Evolutionary conservation across 2,329 filamentous ascomycete genomes (phyloP).

Genomic region (Pestalotiopsis sp.): DNA sequence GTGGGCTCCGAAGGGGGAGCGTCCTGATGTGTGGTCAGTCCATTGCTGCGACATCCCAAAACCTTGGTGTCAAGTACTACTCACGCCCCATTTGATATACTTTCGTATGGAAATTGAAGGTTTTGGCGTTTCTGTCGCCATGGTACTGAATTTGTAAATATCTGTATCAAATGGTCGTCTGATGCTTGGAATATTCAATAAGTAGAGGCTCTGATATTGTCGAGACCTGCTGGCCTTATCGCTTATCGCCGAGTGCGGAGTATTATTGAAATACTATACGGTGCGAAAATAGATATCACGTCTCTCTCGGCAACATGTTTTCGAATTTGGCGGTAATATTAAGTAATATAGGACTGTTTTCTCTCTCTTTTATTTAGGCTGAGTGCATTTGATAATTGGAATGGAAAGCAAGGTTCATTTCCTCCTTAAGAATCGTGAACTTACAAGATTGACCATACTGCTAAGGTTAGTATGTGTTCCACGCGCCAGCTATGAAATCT

Average conservation of each 20-base stretch:
- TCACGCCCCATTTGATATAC: slow-evolving; percentile 56
- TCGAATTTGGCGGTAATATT: background rate
- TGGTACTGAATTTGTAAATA: background rate
- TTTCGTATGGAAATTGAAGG: slow-evolving; percentile 55
- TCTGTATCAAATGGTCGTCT: background rate
- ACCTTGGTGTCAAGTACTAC: background rate
- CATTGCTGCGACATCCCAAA: background rate
- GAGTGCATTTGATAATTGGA: no score
- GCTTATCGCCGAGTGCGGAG: background rate
- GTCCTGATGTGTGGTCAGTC: slow-evolving; percentile 26
- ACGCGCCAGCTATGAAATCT: no score
- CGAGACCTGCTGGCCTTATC: background rate
- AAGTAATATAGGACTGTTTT: background rate
- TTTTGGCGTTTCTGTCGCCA: background rate
- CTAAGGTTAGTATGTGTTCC: no score
- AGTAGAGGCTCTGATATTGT: no score
- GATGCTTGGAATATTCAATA: no score
- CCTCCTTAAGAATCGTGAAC: no score
- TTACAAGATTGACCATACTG: no score
- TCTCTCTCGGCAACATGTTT: background rate
- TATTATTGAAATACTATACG: background rate
- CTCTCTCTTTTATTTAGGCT: background rate
- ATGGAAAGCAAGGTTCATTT: no score
- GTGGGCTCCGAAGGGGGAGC: slow-evolving; percentile 60
- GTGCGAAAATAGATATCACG: background rate